Base-by-base conservation (phyloP, 2,329 filamentous ascomycete genomes). In the Lomentospora prolificans region DNA sequence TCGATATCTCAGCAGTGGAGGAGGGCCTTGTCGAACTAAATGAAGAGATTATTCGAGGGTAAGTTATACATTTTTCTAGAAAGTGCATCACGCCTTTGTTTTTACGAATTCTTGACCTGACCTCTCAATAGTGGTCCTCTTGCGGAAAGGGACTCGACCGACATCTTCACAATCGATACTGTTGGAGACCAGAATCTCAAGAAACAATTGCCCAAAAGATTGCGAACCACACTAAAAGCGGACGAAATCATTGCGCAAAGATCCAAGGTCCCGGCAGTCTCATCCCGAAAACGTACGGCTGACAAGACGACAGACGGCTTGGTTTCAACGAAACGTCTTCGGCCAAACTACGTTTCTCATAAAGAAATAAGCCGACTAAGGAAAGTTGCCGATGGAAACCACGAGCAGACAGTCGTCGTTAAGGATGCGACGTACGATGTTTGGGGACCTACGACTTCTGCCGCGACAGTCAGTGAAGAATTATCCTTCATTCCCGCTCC, bases 11-110 rank as follows among this genome's bases (percentile, higher is more conserved):
- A 27, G 86, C 95, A 60, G 82, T 99, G 25, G 81, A 92, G 64
- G 75, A 86, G 55, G 94, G 94, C 58, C 81, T 99, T 31, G 86
- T 90, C 60, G 80, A 87, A 65, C 75, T 95, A 61, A 90, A 94
- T 64, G 87, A 95, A 58, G 88, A 97, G 74, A 86, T 96, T 59
- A 94, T 95, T 62, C 81, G 86, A 76, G 94, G 94, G 90, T 92
- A 77, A 58, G 75, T 17, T 46, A 39, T 44, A n/a, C n/a, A 14
- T 3, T 5, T 50, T 28, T n/a, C n/a, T n/a, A n/a, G n/a, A n/a
- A n/a, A n/a, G n/a, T n/a, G n/a, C n/a, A n/a, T n/a, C n/a, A n/a
- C n/a, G n/a, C n/a, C n/a, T n/a, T n/a, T n/a, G n/a, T n/a, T n/a
- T n/a, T n/a, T n/a, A n/a, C n/a, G n/a, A n/a, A n/a, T n/a, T n/a